phyloP scores from a whole-genome alignment of 805 yeast species.

The Candida vaughaniae region DNA sequence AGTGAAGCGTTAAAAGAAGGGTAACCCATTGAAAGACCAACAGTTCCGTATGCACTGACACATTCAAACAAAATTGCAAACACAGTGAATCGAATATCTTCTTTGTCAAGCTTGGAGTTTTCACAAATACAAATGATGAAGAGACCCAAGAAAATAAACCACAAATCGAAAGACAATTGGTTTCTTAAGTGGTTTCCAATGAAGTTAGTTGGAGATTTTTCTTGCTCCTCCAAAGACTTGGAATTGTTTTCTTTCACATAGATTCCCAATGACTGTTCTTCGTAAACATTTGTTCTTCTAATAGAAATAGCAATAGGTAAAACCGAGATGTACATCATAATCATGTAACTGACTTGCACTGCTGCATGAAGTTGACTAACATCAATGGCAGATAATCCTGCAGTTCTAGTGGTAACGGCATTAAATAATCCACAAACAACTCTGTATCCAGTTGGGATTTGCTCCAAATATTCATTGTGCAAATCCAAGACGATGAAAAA shows the following conservation, averaged over 20 bases:
- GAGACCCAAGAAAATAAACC: conserved; percentile 86
- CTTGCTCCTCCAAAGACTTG: conserved; percentile 26
- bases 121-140: conserved; percentile 87
- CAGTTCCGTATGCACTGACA: conserved; percentile 94
- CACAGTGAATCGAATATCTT: conserved; percentile 53
- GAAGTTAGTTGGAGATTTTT: conserved; percentile 54
- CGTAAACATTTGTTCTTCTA: conserved; percentile 94
- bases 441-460: conserved; percentile 62
- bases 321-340: conserved; percentile 99
- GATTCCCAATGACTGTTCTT: conserved; percentile 92
- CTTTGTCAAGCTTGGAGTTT: conserved; percentile 52
- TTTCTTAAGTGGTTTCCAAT: conserved; percentile 85
- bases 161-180: conserved; percentile 88
- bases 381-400: conserved; percentile 79
- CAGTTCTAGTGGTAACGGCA: conserved; percentile 90
- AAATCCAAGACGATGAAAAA: conserved; percentile 78
- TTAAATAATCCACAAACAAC: conserved; percentile 84
- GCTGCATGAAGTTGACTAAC: conserved; percentile 77
- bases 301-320: conserved; percentile 94
- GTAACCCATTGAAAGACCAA: conserved; percentile 86
- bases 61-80: conserved; percentile 81
- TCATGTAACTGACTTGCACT: conserved; percentile 86
- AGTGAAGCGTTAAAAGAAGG: conserved; percentile 67
- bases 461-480: conserved; percentile 48
- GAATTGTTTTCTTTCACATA: conserved; percentile 43